phyloP scores from a whole-genome alignment of 352 stramenopile species.

The Aphanomyces invadans region DNA sequence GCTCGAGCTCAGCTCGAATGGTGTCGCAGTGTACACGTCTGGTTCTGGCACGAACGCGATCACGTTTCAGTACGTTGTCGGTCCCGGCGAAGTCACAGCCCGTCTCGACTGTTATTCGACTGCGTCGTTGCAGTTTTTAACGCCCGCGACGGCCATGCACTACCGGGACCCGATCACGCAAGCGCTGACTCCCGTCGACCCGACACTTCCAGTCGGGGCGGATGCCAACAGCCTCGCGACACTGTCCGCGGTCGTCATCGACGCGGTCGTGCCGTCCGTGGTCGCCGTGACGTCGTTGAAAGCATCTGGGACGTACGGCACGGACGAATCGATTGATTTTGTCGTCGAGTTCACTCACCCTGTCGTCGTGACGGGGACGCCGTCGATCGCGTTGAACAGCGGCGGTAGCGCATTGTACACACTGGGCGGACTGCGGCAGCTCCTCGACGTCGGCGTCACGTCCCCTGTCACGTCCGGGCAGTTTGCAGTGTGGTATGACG shows the following conservation, averaged over 20 bases:
- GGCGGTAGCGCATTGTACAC: conserved; percentile 42
- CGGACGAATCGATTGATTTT: conserved; percentile 64
- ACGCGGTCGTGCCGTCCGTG: conserved; percentile 36
- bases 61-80: conserved; percentile 61
- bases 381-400: conserved; percentile 43
- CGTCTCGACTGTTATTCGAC: conserved; percentile 51
- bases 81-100: conserved; percentile 32
- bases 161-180: conserved; percentile 13
- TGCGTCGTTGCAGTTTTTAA: conserved; percentile 30
- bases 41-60: conserved; percentile 41
- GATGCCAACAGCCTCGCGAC: conserved; percentile 32
- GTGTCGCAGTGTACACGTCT: conserved; percentile 39
- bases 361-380: conserved; percentile 38
- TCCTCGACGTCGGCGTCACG: conserved; percentile 58
- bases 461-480: conserved; percentile 48
- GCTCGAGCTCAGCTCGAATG: conserved; percentile 63
- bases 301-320: conserved; percentile 37
- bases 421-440: conserved; percentile 44
- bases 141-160: conserved; percentile 25
- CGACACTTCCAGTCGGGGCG: conserved; percentile 30
- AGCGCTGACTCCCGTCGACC: background rate
- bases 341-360: conserved; percentile 53
- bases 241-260: conserved; percentile 33
- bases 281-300: conserved; percentile 41
- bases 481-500: conserved; percentile 47